Evolutionary conservation across 352 stramenopile genomes (phyloP).

Genomic region (Lagenidium giganteum): DNA sequence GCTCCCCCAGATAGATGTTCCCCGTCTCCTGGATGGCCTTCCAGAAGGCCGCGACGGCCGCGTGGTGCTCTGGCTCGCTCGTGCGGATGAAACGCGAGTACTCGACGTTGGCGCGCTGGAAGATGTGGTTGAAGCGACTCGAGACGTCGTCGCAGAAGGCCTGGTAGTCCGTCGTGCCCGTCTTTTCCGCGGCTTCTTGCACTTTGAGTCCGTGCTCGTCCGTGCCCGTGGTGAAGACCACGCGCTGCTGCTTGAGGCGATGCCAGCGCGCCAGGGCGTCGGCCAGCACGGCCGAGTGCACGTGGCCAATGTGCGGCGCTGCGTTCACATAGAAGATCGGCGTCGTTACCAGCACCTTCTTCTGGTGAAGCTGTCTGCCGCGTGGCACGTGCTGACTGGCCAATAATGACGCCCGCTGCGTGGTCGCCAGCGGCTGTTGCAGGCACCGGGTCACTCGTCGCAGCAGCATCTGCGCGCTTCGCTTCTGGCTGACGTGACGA

Average conservation of each 20-base stretch:
- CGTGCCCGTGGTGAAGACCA: slow-evolving; percentile 96
- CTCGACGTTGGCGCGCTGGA: slow-evolving; percentile 86
- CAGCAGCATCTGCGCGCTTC: too few relatives aligned
- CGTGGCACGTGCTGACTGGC: too few relatives aligned
- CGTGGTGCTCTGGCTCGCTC: slow-evolving; percentile 91
- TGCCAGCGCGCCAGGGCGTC: slow-evolving; percentile 84
- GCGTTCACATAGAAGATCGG: slow-evolving; percentile 99
- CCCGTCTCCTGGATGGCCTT: slow-evolving; percentile 85
- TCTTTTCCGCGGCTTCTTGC: slow-evolving; percentile 89
- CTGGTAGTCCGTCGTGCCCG: slow-evolving; percentile 76
- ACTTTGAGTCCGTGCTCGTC: slow-evolving; percentile 98
- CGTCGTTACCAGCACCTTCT: slow-evolving; percentile 89
- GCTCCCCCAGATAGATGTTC: slow-evolving; percentile 96
- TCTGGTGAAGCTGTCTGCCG: too few relatives aligned
- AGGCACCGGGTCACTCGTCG: too few relatives aligned
- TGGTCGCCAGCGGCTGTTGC: too few relatives aligned
- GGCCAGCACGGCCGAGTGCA: slow-evolving; percentile 94
- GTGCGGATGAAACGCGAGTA: slow-evolving; percentile 98
- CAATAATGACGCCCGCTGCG: too few relatives aligned
- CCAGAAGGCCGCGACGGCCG: slow-evolving; percentile 91
- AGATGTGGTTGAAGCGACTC: slow-evolving; percentile 86
- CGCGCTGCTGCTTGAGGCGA: slow-evolving; percentile 37
- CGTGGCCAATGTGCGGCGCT: slow-evolving; percentile 98
- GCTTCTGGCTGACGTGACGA: too few relatives aligned
- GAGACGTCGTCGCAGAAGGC: slow-evolving; percentile 92